Evolutionary conservation across 1,139 yeast genomes (phyloP), one percentile per base, ranked within the genome.

Genomic region (Hemisphaericaspora xylofermentans): DNA sequence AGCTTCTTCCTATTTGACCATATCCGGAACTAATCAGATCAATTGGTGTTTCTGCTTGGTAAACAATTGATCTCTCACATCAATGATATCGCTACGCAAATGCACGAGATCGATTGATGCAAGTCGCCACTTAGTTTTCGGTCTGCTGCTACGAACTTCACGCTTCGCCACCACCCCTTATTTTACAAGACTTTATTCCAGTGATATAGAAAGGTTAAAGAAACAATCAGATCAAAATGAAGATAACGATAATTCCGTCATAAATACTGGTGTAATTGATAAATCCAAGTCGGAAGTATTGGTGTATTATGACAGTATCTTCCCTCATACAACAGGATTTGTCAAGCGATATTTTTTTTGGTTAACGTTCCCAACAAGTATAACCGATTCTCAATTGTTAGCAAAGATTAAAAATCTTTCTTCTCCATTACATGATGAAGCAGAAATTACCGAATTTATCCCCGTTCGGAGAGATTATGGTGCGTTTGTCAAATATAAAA

Each of bases 381-480:
- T 40, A 25, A 41, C 47, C 12, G 48, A 43, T 14, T 56, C 57
- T 1, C 47, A 56, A 15, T 49, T 66, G 29, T 50, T 53, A 35
- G 47, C 57, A 1, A 51, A 48, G 30, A 60, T 71, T 1, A 39
- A 49, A 30, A 27, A 49, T 2, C 38, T 67, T 4, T 56, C 70
- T 27, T 39, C 47, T 3, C 74, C 75, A 2, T 50, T 71, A 18
- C 74, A 75, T 1, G 49, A 45, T 4, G 61, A 52, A 2, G 57
- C 64, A 6, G 41, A 48, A 6, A 60, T 70, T 30, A 50, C 58
- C 4, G 74, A 66, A 32, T 70, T 87, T 27, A 82, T 88, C 13
- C 86, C 95, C 0, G 71, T 86, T 43, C 74, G 65, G 45, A 66
- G 95, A 48, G 98, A 93, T 56, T 96, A 97, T 40, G 98, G 98